These are phyloP conservation scores for Sungouiozyma ichnusensis DNA, from an alignment of 805 yeast genomes.

Conservation along the genomic window DNA sequence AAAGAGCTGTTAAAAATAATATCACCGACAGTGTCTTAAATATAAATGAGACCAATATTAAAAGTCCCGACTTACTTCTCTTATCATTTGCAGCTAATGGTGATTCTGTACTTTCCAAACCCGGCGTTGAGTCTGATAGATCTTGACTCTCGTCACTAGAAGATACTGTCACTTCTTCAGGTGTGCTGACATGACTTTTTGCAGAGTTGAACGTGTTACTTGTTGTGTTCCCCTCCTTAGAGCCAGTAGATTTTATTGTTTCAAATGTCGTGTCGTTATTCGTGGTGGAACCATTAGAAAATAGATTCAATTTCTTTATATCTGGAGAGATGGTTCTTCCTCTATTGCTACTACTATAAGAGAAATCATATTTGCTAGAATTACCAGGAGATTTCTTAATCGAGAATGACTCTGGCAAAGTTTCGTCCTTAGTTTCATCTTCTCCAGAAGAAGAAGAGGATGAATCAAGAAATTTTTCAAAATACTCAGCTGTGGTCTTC, in stretches of 20 bases:
- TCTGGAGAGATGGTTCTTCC: conserved; percentile 26
- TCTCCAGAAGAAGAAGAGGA: conserved; percentile 10
- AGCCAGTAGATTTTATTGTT: no score
- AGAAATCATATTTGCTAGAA: conserved; percentile 11
- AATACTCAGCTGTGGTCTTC: conserved; percentile 16
- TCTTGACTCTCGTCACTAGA: no score
- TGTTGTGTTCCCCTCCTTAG: no score
- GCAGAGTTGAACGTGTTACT: no score
- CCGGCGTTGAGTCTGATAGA: no score
- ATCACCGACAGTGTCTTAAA: background rate
- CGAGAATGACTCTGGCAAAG: background rate
- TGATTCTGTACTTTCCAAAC: no score
- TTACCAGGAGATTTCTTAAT: background rate
- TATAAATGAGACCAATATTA: background rate
- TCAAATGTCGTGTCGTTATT: background rate
- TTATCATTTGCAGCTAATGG: background rate
- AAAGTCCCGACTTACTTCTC: no score
- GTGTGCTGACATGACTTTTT: background rate
- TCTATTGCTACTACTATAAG: conserved; percentile 10
- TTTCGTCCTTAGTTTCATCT: background rate
- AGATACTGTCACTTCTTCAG: background rate
- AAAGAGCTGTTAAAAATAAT: background rate
- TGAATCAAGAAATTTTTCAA: conserved; percentile 16
- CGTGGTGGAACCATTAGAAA: background rate
- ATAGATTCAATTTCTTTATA: conserved; percentile 25